Conservation (phyloP, 768 basidiomycete genomes). For the Leccinellum rugosiceps region DNA sequence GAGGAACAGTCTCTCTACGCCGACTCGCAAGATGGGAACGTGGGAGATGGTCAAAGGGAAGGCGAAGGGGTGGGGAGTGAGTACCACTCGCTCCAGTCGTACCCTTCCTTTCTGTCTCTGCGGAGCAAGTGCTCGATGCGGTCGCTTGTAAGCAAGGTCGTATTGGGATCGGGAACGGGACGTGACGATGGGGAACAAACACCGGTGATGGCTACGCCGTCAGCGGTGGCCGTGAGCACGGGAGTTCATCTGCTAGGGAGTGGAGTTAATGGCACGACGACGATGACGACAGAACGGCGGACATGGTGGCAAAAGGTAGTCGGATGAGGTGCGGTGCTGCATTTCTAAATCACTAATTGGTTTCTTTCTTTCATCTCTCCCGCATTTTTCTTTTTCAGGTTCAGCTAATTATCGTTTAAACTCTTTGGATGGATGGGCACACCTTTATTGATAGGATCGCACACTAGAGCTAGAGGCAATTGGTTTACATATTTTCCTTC, state of each 20-base stretch:
- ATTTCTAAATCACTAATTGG: neutral
- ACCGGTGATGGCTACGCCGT: neutral
- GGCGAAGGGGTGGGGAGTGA: constrained; percentile 19
- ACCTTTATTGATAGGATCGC: neutral
- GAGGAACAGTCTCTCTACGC: constrained; percentile 23
- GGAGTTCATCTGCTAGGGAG: neutral
- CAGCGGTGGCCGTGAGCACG: neutral
- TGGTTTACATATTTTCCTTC: neutral
- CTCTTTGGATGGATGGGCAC: neutral
- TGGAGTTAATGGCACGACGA: neutral
- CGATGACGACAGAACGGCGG: constrained; percentile 17
- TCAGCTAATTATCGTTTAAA: neutral
- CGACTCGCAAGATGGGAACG: constrained; percentile 16
- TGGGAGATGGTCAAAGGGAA: constrained; percentile 5
- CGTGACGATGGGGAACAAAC: neutral
- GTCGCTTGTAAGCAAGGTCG: constrained; percentile 15
- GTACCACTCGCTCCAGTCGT: constrained; percentile 29
- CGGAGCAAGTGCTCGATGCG: constrained; percentile 17
- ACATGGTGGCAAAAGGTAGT: constrained; percentile 33
- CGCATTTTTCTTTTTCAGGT: neutral
- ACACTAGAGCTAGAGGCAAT: neutral
- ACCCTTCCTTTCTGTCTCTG: constrained; percentile 25
- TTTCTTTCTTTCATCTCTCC: neutral
- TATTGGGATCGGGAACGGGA: neutral
- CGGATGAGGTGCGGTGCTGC: neutral